Percentiles rank a stretch among this genome's conserved stretches.
These are phyloP conservation scores for Rhizopogon salebrosus DNA, from an alignment of 768 basidiomycete genomes.

Conservation along the genomic window DNA sequence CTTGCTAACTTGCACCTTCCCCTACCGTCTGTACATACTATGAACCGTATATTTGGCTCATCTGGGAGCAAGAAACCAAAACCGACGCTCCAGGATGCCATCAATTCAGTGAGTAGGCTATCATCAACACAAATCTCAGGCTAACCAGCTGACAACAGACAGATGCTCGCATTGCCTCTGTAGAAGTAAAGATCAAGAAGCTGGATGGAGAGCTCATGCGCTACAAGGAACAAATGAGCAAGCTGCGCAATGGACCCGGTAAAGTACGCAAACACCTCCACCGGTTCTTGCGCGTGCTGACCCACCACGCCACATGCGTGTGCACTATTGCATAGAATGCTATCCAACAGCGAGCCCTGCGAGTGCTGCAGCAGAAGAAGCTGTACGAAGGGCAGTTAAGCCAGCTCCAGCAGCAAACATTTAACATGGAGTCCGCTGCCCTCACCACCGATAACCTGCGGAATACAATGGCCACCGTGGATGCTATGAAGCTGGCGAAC, in stretches of 20 bases:
- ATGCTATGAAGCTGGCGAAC: constrained; percentile 94
- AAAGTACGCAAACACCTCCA: constrained; percentile 53
- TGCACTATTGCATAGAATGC: constrained; percentile 51
- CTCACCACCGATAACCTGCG: constrained; percentile 96
- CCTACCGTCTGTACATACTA: constrained; percentile 20
- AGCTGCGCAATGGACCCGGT: constrained; percentile 88
- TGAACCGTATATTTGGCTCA: constrained; percentile 85
- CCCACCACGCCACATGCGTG: not conserved
- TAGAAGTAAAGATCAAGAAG: constrained; percentile 97
- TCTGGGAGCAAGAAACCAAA: constrained; percentile 79
- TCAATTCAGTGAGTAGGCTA: constrained; percentile 61
- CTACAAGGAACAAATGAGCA: constrained; percentile 96
- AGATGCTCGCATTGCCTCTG: constrained; percentile 77
- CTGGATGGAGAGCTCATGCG: constrained; percentile 87
- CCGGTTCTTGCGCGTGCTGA: not conserved
- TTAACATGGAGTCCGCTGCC: constrained; percentile 96
- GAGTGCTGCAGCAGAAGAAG: constrained; percentile 90
- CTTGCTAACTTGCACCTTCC: too few species aligned
- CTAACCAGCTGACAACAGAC: constrained; percentile 46
- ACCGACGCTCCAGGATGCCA: constrained; percentile 87
- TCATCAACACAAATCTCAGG: not conserved
- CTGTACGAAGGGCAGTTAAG: constrained; percentile 93
- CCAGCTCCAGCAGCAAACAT: constrained; percentile 90
- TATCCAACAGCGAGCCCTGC: constrained; percentile 89
- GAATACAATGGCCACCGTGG: constrained; percentile 98